Base-by-base conservation (phyloP, 257 asterid genomes). In the Fraxinus americana region DNA sequence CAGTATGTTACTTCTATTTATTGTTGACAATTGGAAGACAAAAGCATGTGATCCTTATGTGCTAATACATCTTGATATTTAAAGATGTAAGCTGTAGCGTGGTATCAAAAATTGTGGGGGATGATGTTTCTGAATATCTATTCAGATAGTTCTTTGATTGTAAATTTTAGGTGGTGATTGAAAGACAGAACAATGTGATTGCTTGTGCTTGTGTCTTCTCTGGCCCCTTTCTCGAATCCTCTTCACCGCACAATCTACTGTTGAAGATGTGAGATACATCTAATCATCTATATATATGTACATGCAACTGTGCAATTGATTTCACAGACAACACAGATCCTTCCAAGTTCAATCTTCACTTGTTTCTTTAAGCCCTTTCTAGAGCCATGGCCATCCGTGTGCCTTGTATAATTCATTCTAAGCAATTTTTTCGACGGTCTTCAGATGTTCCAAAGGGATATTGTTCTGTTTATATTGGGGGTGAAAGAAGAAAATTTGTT, bases 361-460 rank as follows among this genome's bases (percentile, higher is more conserved):
- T 30, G 32, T 50, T 29, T 48, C 8, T 19, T 69, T 17, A 25
- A 43, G 17, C 52, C 23, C 66, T 34, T 81, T 2, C 25, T 29
- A 67, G 35, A 21, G 74, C 7, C 30, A 79, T 82, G 88, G 84
- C 84, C 59, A 82, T 85, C 25, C 72, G 75, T 0, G 8, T 43
- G 50, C 50, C 16, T 43, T 16, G 50, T 43, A 43, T 9, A 10
- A 43, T 43, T 43, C 50, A 43, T 43, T 14, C 50, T 7, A 43
- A 43, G 50, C 36, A 61, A 45, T 77, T 80, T 52, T 19, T 85
- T 30, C 77, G 84, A 77, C 88, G 79, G 11, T 77, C 88, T 73
- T 57, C 80, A 25, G 88, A 84, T 25, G 84, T 85, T 32, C 89
- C 91, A 0, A 87, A 87, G 84, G 89, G 91, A 0, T 82, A 85